A percentile compares a stretch with the other conserved stretches of the same genome.
phyloP scores from a whole-genome alignment of 495 filamentous ascomycete species.

The Jackrogersella minutella region DNA sequence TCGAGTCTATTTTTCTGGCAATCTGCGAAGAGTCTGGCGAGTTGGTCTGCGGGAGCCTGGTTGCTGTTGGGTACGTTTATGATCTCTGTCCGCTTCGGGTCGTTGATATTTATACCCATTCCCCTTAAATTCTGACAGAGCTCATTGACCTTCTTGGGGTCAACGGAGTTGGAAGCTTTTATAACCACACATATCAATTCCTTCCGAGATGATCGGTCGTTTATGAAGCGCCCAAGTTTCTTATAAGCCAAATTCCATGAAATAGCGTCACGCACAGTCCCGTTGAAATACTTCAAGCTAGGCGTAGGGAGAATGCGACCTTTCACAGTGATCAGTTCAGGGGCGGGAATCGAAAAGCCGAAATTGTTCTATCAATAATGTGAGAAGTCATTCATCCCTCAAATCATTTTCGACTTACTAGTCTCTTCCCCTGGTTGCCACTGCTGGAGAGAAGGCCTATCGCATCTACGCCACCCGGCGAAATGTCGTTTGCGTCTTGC shows the following conservation, averaged over 20 bases:
- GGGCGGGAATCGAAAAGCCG: neutral
- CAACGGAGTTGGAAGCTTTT: too few species aligned
- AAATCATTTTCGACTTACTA: neutral
- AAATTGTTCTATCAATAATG: neutral
- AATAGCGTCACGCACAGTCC: neutral
- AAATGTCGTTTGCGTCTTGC: constrained; percentile 66
- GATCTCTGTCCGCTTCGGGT: neutral
- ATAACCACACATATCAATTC: too few species aligned
- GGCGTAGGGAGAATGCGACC: neutral
- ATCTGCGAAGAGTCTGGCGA: neutral
- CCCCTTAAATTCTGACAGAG: too few species aligned
- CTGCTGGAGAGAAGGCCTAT: too few species aligned
- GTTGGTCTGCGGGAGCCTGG: neutral
- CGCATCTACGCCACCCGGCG: neutral
- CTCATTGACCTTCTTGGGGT: too few species aligned
- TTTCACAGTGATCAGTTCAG: neutral
- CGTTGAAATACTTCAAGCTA: neutral
- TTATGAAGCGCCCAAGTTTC: too few species aligned
- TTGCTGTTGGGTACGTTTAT: neutral
- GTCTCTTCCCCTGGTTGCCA: too few species aligned
- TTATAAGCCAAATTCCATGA: neutral
- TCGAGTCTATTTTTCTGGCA: neutral
- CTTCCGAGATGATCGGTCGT: too few species aligned
- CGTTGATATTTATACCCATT: constrained; percentile 5
- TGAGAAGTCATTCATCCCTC: neutral